Conservation (phyloP, 2,329 filamentous ascomycete species). For the Geosmithia flava region DNA sequence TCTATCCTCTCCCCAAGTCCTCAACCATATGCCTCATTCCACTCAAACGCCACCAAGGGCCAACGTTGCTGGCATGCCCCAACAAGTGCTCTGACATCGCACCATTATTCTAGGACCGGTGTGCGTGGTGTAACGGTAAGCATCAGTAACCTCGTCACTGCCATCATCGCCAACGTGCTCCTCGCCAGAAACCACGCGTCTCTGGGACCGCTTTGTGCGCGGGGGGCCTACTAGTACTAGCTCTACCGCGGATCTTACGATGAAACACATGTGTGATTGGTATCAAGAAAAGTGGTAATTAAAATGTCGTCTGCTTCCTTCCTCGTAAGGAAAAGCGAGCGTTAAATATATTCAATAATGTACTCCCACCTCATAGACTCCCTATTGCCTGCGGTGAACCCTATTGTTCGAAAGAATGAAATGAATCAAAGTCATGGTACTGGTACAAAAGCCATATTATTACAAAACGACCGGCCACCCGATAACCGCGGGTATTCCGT, state of each 20-base stretch:
- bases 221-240: neutral
- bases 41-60: neutral
- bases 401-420: neutral
- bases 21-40: neutral
- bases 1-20: neutral
- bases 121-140: neutral
- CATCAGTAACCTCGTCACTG: neutral
- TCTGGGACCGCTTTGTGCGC: neutral
- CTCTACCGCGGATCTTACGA: neutral
- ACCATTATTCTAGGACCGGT: too few relatives aligned
- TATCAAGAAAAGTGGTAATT: neutral
- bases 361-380: conserved; percentile 1
- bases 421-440: conserved; percentile 8
- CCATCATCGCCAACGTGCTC: neutral
- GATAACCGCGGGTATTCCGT: neutral
- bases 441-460: conserved; percentile 12
- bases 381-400: conserved; percentile 1
- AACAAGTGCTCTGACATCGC: too few relatives aligned
- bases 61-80: neutral
- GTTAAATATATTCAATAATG: neutral
- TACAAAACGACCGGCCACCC: conserved; percentile 9
- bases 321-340: neutral
- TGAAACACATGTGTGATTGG: neutral
- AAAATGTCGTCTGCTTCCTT: neutral
- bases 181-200: neutral